Base-by-base conservation (phyloP, 371 early-diverging fungal genomes). In the Homolaphlyctis polyrhiza region DNA sequence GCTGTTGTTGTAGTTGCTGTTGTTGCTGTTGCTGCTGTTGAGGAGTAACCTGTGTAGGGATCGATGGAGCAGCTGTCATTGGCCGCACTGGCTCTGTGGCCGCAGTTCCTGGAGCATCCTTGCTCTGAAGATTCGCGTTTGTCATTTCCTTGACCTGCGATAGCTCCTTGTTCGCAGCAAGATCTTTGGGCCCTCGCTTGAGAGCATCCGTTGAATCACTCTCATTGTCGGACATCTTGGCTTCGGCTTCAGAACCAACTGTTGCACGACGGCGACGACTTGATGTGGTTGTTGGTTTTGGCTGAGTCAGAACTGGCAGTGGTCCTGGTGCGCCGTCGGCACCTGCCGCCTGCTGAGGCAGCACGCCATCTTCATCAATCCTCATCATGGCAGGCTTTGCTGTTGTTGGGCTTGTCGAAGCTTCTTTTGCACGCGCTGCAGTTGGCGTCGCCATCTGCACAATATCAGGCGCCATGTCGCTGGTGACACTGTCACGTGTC, bases 161-260 rank as follows among this genome's bases (percentile, higher is more conserved):
- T 18, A 18, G 11, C 8, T 8, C 11, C 11, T 11, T n/a, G 32
- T 51, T 11, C 32, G 52, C 32, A 14, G 52, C 32, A 11, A 27
- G 14, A 3, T 55, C 55, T 25, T 55, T 55, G 3, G 47, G 18
- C 23, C 88, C 75, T 48, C 81, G 60, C 58, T 82, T 82, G 49
- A 88, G 70, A 23, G 88, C 72, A 66, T 85, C 84, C 21, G 80
- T 79, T 51, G 88, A 72, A 65, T 85, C 84, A 18, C 81, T 80
- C 50, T 87, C 87, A 3, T 75, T 78, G 35, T 75, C 82, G 4
- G 76, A 77, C 64, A 71, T 36, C 66, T 77, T 77, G 6, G 45
- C 49, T 45, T 75, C 76, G 14, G 70, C 71, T n/a, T 81, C 79
- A 33, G 71, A 70, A 27, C 78, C 78, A 30, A 79, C 80, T 1